Conservation (phyloP, 768 basidiomycete species). For the Hericium rajendrae region DNA sequence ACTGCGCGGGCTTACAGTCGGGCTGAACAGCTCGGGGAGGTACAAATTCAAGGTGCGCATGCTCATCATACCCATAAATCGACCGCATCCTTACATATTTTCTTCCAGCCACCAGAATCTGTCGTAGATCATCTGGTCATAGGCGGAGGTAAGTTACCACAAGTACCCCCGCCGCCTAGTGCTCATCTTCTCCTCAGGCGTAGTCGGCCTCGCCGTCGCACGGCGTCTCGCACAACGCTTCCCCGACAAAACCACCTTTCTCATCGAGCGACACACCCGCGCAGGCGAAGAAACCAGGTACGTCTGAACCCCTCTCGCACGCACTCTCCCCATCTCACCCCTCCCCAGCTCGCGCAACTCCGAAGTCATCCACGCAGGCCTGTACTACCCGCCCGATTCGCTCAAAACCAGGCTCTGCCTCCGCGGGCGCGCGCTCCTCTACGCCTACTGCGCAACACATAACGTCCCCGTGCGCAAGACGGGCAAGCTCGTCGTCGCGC, state of each 20-base stretch:
- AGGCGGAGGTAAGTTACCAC: conserved; percentile 57
- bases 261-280: conserved; percentile 68
- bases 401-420: conserved; percentile 82
- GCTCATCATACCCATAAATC: not conserved
- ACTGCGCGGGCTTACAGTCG: conserved; percentile 31
- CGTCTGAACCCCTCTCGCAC: conserved; percentile 1
- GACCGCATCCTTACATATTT: not conserved
- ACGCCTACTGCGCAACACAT: conserved; percentile 56
- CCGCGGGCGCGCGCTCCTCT: conserved; percentile 77
- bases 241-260: conserved; percentile 59
- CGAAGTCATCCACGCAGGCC: conserved; percentile 85
- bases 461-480: conserved; percentile 61
- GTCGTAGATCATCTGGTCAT: conserved; percentile 79
- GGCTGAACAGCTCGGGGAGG: conserved; percentile 50
- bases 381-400: conserved; percentile 78
- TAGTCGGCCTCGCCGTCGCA: conserved; percentile 81
- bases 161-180: not conserved
- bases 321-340: not conserved
- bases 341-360: conserved; percentile 75
- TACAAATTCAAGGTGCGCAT: conserved; percentile 51
- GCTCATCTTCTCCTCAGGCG: conserved; percentile 34
- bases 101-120: conserved; percentile 48
- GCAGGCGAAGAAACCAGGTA: conserved; percentile 87
- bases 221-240: conserved; percentile 58
- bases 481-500: conserved; percentile 88